Evolutionary conservation across 768 basidiomycete species (phyloP), one percentile per base, ranked within the genome.

Genomic region (Phylloporus sp.): DNA sequence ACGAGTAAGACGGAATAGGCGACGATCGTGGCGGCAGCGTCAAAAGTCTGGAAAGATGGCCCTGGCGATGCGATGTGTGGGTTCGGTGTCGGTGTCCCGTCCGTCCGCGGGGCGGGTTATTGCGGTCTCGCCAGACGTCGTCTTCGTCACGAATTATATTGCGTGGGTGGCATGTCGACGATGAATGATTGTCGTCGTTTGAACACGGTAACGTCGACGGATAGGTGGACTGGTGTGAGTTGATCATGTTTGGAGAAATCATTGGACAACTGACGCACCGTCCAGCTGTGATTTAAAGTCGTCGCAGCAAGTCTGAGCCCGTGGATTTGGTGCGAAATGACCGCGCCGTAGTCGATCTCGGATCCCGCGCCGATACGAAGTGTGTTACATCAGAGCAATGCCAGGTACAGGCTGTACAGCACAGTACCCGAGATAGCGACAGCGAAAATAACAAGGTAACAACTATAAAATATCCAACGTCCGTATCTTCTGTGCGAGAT

Each of bases 31-130:
- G 89, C 69, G 17, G 72, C 59, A 40, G 81, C 77, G 50, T 91
- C 88, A 55, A 88, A 89, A 64, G 84, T 82, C 6, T 87, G 88
- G 63, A 90, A 90, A 74, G 90, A 82, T 7, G 73, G 76, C 37
- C 75, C 77, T 37, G 90, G 69, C 0, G 69, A 67, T 9, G 75
- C 69, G 35, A 85, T 64, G n/a, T 71, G 68, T 2, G 80, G 76
- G 65, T 84, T 63, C 9, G n/a, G n/a, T n/a, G 53, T n/a, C 18
- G 39, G 41, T 1, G 24, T 23, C 7, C 23, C 26, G 20, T 47
- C 36, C 5, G 38, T 29, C 5, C 3, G 43, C 15, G 48, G 36
- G 31, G 35, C n/a, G 9, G 45, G 11, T n/a, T 61, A 6, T 42
- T 38, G 18, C 20, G 38, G 26, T 55, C 23, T 36, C 14, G 56